Conservation (phyloP, 805 yeast species). For the Wickerhamiella cacticola region DNA sequence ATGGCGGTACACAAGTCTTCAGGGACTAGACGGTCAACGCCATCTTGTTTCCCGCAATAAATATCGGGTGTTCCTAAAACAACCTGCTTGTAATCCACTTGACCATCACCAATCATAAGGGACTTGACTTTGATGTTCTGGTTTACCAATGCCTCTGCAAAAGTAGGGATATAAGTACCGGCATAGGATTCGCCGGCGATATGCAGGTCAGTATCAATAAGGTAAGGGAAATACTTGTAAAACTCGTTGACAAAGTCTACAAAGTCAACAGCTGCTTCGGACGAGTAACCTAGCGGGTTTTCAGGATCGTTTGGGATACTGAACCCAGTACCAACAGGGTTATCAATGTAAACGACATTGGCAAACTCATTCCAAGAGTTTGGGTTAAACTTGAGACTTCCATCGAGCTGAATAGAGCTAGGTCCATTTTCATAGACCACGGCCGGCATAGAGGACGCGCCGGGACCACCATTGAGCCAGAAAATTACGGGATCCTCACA, state of each 20-base stretch:
- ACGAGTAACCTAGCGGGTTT: constrained; percentile 31
- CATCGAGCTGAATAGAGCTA: constrained; percentile 40
- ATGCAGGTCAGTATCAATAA: constrained; percentile 44
- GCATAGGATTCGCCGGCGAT: constrained; percentile 79
- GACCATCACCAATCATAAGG: constrained; percentile 82
- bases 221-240: constrained; percentile 52
- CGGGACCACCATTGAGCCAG: constrained; percentile 85
- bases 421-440: constrained; percentile 75
- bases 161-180: constrained; percentile 75
- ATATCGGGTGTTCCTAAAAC: constrained; percentile 71
- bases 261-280: constrained; percentile 67
- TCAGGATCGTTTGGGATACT: constrained; percentile 36
- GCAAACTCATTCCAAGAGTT: constrained; percentile 73
- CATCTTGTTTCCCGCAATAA: constrained; percentile 86
- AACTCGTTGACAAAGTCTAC: constrained; percentile 61
- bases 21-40: constrained; percentile 34
- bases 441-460: constrained; percentile 71
- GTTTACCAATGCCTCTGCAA: constrained; percentile 59
- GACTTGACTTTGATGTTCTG: constrained; percentile 56
- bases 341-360: constrained; percentile 67
- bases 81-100: constrained; percentile 71
- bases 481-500: constrained; percentile 62
- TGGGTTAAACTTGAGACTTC: constrained; percentile 37
- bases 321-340: constrained; percentile 72
- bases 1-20: constrained; percentile 13